Conservation (phyloP, 805 yeast genomes). For the Candida glaebosa region DNA sequence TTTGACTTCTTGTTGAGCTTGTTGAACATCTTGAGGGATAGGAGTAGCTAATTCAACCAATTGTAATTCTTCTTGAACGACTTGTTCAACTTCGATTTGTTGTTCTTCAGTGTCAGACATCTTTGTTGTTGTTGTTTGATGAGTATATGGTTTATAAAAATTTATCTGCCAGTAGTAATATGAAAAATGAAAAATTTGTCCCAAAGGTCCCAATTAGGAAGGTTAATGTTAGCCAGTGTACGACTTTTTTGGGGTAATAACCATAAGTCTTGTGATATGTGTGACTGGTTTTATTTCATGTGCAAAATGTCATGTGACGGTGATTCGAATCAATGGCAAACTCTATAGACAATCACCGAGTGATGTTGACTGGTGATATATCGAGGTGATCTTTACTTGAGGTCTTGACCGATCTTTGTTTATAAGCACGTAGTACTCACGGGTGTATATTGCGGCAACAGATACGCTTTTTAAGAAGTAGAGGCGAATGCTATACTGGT, state of each 20-base stretch:
- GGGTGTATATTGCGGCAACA: no score
- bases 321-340: no score
- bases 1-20: slow-evolving; percentile 93
- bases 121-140: no score
- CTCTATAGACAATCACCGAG: no score
- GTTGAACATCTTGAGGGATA: slow-evolving; percentile 95
- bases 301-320: no score
- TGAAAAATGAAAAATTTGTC: slow-evolving; percentile 10
- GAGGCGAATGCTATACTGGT: no score
- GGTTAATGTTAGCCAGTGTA: slow-evolving; percentile 6
- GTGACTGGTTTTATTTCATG: no score
- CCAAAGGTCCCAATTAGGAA: slow-evolving; percentile 5
- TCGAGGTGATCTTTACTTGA: no score
- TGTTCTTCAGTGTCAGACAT: slow-evolving; percentile 79
- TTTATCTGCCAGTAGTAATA: slow-evolving; percentile 41
- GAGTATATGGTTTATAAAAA: slow-evolving; percentile 40
- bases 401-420: no score
- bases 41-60: slow-evolving; percentile 87
- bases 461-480: no score
- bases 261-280: background rate
- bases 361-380: no score
- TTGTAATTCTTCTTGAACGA: slow-evolving; percentile 81
- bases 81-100: slow-evolving; percentile 59
- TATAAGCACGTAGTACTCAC: no score
- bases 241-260: background rate